Conservation (phyloP, 345 rosid genomes). For the Salix arbutifolia region DNA sequence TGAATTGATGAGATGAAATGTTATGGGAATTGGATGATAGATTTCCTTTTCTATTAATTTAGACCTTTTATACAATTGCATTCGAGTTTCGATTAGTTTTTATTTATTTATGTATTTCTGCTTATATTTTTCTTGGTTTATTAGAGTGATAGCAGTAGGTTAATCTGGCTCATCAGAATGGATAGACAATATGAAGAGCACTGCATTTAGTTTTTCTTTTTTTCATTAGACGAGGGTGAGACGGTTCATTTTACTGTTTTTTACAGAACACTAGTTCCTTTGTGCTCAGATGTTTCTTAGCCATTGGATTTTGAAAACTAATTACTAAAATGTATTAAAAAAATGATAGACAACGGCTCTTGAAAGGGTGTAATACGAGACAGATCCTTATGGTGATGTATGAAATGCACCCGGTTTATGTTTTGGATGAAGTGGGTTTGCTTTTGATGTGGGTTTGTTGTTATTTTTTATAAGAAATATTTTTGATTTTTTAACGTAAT, state of each 20-base stretch:
- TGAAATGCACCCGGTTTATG: neutral
- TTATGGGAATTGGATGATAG: slow-evolving; percentile 2
- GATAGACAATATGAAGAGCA: neutral
- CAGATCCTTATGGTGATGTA: neutral
- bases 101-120: neutral
- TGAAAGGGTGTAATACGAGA: neutral
- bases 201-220: neutral
- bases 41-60: neutral
- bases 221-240: neutral
- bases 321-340: neutral
- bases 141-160: neutral
- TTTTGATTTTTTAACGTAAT: neutral
- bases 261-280: neutral
- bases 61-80: neutral
- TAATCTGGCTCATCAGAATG: neutral
- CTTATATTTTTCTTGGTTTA: neutral
- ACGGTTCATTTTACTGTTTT: neutral
- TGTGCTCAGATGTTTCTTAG: neutral
- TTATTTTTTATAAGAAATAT: neutral
- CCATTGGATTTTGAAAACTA: neutral
- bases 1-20: neutral
- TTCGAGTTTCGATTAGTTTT: neutral
- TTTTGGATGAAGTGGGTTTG: neutral
- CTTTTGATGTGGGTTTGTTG: neutral
- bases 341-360: neutral